Evolutionary conservation across 345 rosid genomes (phyloP).

Genomic region (Salix arbutifolia): DNA sequence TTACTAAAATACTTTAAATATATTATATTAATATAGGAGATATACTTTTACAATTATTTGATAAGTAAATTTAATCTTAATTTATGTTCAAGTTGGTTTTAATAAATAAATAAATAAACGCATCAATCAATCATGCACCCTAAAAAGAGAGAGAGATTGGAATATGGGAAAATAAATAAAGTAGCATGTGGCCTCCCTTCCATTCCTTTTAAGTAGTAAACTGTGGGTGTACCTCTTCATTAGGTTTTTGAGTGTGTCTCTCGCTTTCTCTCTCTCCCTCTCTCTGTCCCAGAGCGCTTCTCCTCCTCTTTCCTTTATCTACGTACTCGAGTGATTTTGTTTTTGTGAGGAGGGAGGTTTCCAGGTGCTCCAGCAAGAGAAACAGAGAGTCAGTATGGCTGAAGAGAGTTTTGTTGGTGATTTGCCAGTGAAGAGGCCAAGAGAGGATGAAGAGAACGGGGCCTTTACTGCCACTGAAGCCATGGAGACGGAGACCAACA

Average conservation of each 20-base stretch:
- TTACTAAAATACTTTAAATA: no score
- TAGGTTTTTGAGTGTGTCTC: neutral
- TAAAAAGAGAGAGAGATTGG: no score
- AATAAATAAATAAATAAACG: no score
- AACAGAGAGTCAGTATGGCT: slow-evolving; percentile 14
- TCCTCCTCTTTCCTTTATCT: neutral
- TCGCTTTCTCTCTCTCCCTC: neutral
- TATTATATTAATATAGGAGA: no score
- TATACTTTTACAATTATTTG: no score
- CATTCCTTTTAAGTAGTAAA: neutral
- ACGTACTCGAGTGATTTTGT: neutral
- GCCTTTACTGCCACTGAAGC: slow-evolving; percentile 29
- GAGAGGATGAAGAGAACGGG: slow-evolving; percentile 51
- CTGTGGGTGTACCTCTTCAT: neutral
- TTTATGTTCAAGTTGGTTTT: neutral
- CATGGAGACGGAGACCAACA: slow-evolving; percentile 38
- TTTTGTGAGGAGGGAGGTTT: neutral
- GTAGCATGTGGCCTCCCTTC: neutral
- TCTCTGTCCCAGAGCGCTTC: neutral
- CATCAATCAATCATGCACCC: no score
- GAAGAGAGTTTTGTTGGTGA: slow-evolving; percentile 27
- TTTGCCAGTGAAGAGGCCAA: slow-evolving; percentile 50
- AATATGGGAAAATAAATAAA: neutral
- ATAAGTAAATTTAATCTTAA: neutral
- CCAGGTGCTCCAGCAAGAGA: neutral